phyloP scores from a whole-genome alignment of 495 filamentous ascomycete genomes.

The Neohortaea acidophila region DNA sequence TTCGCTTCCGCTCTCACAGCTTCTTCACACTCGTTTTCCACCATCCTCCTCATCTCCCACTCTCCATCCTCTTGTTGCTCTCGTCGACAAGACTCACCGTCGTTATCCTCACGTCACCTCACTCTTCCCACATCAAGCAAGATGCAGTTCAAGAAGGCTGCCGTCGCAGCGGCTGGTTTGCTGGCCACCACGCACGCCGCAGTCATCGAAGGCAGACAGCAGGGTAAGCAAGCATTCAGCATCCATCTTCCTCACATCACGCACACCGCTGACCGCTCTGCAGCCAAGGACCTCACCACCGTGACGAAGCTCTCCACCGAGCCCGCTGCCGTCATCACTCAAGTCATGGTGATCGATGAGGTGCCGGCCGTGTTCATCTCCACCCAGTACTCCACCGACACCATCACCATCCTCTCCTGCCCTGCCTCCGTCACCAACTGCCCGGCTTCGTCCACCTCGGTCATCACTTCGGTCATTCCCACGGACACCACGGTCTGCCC shows the following conservation, averaged over 20 bases:
- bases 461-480: constrained; percentile 16
- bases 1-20: constrained; percentile 6
- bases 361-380: constrained; percentile 10
- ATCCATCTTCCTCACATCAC: neutral
- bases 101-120: too few species aligned
- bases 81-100: neutral
- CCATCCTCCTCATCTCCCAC: neutral
- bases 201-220: too few species aligned
- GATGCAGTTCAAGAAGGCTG: constrained; percentile 2
- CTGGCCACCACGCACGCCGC: neutral
- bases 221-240: neutral
- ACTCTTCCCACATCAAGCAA: too few species aligned
- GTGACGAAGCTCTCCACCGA: neutral
- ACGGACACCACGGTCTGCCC: constrained; percentile 19
- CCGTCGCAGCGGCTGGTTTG: neutral
- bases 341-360: constrained; percentile 2
- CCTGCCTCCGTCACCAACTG: constrained; percentile 13
- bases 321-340: neutral
- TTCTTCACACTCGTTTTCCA: constrained; percentile 2
- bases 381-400: constrained; percentile 13
- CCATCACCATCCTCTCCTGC: constrained; percentile 15
- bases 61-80: neutral
- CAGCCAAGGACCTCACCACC: constrained; percentile 2
- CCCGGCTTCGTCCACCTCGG: constrained; percentile 8
- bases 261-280: neutral